Percentiles rank a stretch among this genome's conserved stretches.
Conservation (phyloP, 140 eudicot species). For the Flaveria floridana region DNA sequence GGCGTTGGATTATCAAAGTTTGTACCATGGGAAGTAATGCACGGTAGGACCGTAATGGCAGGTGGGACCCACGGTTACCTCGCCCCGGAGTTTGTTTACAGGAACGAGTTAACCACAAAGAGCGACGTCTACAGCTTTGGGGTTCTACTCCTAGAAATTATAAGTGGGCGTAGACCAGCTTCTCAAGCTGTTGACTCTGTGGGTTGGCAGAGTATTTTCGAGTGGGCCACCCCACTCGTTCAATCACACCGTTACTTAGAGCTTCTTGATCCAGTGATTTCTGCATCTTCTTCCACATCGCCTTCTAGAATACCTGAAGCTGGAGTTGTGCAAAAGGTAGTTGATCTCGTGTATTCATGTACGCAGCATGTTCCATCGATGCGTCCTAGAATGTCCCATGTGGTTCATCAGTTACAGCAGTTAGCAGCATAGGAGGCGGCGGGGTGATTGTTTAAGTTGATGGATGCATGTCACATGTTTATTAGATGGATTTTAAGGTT, state of each 20-base stretch:
- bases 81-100: constrained; percentile 94
- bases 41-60: constrained; percentile 90
- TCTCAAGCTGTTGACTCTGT: constrained; percentile 81
- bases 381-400: constrained; percentile 98
- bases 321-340: constrained; percentile 86
- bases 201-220: constrained; percentile 90
- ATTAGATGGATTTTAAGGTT: neutral
- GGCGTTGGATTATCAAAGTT: constrained; percentile 94
- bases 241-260: constrained; percentile 72
- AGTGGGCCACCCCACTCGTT: constrained; percentile 97
- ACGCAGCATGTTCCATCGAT: constrained; percentile 90
- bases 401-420: constrained; percentile 96
- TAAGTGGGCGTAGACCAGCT: constrained; percentile 88
- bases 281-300: constrained; percentile 66
- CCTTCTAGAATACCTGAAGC: constrained; percentile 73
- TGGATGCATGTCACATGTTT: neutral
- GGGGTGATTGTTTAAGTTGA: neutral
- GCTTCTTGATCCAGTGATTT: constrained; percentile 71
- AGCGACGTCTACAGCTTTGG: constrained; percentile 97
- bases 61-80: constrained; percentile 97
- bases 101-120: constrained; percentile 86
- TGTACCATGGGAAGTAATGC: constrained; percentile 97
- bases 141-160: constrained; percentile 67
- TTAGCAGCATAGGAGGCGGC: constrained; percentile 41
- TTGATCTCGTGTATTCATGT: constrained; percentile 87